Conservation (phyloP, 306 rosid species). For the Biancaea sappan region DNA sequence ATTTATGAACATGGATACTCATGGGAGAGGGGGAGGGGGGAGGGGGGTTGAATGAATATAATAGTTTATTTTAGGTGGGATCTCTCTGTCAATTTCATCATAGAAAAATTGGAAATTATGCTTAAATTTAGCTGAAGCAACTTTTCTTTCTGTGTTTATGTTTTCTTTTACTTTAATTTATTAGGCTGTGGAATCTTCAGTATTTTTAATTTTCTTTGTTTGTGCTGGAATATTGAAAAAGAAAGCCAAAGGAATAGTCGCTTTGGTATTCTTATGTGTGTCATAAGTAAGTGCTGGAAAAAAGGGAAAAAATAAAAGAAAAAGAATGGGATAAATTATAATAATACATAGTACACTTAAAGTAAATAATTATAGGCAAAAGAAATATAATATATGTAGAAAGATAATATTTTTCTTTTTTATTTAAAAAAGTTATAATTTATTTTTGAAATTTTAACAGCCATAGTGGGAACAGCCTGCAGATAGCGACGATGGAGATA, state of each 20-base stretch:
- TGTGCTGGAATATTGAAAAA: conserved; percentile 23
- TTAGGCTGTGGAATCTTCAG: conserved; percentile 39
- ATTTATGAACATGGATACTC: conserved; percentile 43
- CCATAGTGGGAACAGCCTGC: conserved; percentile 55
- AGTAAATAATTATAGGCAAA: not conserved
- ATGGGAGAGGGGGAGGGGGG: not conserved
- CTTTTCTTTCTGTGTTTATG: conserved; percentile 3
- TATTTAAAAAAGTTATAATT: not conserved
- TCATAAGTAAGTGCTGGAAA: not conserved
- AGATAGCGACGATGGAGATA: conserved; percentile 57
- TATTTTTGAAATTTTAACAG: conserved; percentile 11
- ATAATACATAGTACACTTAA: not conserved
- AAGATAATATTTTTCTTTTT: not conserved
- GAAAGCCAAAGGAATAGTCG: conserved; percentile 19
- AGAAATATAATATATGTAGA: not conserved
- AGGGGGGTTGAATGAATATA: conserved; percentile 17
- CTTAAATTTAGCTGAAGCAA: conserved; percentile 27
- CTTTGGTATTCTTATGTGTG: conserved; percentile 14
- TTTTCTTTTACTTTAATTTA: not conserved
- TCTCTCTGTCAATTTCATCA: conserved; percentile 50
- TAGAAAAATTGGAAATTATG: not conserved
- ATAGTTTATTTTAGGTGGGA: conserved; percentile 42
- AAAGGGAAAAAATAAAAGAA: not conserved
- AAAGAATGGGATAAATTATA: not conserved
- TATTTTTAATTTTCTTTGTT: not conserved